These are phyloP conservation scores for Fusarium guadeloupense DNA, from an alignment of 2,329 filamentous ascomycete genomes.

Conservation along the genomic window DNA sequence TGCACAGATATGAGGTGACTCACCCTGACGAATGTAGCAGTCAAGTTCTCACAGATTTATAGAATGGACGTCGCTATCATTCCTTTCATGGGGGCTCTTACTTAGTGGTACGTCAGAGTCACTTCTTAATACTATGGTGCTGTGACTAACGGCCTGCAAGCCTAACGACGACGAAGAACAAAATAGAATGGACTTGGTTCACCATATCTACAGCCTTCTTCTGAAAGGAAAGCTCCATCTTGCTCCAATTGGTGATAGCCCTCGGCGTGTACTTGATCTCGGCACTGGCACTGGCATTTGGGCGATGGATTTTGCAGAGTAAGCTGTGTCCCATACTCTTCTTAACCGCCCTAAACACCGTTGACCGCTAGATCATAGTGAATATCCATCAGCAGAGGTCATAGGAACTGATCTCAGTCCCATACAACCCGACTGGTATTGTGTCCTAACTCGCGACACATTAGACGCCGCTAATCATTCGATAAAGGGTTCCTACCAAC, in stretches of 20 bases:
- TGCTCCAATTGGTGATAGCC: not conserved
- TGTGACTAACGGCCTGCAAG: not conserved
- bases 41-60: not conserved
- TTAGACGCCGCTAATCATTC: not conserved
- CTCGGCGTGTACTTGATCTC: slow-evolving; percentile 5
- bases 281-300: slow-evolving; percentile 20
- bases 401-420: slow-evolving; percentile 24
- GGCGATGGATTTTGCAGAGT: slow-evolving; percentile 21
- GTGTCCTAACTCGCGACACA: too few species aligned
- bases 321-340: not conserved
- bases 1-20: not conserved
- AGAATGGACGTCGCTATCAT: slow-evolving; percentile 1
- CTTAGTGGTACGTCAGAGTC: not conserved
- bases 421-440: slow-evolving; percentile 23
- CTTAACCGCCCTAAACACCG: too few species aligned
- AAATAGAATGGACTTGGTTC: slow-evolving; percentile 12
- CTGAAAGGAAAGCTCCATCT: slow-evolving; percentile 1
- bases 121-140: not conserved
- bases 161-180: slow-evolving; percentile 20
- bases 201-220: slow-evolving; percentile 9
- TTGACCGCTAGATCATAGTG: too few species aligned
- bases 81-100: not conserved
- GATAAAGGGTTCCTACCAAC: slow-evolving; percentile 7
- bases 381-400: slow-evolving; percentile 10
- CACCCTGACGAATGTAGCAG: not conserved